These are phyloP conservation scores for Wickerhamiella azymoides DNA, from an alignment of 805 yeast genomes.

Conservation along the genomic window DNA sequence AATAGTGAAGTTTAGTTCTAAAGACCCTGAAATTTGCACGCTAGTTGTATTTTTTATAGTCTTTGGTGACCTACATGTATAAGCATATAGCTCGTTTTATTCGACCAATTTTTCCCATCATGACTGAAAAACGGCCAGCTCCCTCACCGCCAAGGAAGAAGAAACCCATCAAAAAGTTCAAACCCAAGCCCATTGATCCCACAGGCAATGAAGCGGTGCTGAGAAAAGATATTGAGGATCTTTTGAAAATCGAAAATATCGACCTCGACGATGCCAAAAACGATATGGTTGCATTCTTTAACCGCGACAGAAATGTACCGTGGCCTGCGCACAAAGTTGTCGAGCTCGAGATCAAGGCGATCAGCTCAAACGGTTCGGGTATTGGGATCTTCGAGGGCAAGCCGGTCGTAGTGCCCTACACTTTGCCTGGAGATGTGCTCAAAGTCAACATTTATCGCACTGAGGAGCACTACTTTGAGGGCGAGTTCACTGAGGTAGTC, in stretches of 20 bases:
- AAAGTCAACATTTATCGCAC: constrained; percentile 61
- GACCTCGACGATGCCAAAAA: constrained; percentile 38
- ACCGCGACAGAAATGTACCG: constrained; percentile 29
- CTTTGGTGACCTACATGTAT: constrained; percentile 7
- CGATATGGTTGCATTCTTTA: constrained; percentile 52
- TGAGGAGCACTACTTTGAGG: constrained; percentile 57
- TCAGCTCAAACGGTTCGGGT: constrained; percentile 81
- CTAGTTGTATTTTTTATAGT: background rate
- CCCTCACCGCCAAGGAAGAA: constrained; percentile 1
- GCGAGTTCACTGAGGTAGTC: constrained; percentile 50
- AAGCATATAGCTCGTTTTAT: constrained; percentile 4
- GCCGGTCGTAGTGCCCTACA: constrained; percentile 71
- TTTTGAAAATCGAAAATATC: constrained; percentile 33
- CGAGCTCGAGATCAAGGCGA: constrained; percentile 41
- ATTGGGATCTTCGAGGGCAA: constrained; percentile 58
- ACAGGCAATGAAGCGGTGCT: constrained; percentile 75
- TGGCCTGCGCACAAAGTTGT: constrained; percentile 43
- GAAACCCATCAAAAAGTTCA: constrained; percentile 31
- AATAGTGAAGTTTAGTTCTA: background rate
- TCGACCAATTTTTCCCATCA: constrained; percentile 5
- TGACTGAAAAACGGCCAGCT: constrained; percentile 6
- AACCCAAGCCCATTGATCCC: constrained; percentile 50
- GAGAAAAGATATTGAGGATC: constrained; percentile 52
- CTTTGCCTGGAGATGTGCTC: constrained; percentile 73
- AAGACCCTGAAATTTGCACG: background rate